Evolutionary conservation across 2,329 filamentous ascomycete species (phyloP).

Genomic region (Nigrospora sphaerica): DNA sequence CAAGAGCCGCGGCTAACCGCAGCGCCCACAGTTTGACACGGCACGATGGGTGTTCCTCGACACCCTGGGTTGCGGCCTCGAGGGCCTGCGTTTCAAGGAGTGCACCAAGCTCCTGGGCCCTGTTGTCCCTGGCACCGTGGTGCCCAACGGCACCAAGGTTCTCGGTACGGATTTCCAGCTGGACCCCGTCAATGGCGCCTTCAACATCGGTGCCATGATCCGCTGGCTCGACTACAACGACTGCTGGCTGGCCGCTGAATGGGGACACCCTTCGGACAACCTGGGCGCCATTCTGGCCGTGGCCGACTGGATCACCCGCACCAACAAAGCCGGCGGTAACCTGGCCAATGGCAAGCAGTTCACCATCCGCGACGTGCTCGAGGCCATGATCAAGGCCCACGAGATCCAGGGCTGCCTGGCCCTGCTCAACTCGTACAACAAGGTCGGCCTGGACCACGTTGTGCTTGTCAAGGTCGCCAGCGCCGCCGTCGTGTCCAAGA

Average conservation of each 20-base stretch:
- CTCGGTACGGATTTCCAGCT: constrained; percentile 90
- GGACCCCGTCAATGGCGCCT: constrained; percentile 90
- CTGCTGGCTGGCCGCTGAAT: constrained; percentile 98
- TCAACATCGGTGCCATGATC: constrained; percentile 99
- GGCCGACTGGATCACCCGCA: constrained; percentile 94
- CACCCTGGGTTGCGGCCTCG: constrained; percentile 91
- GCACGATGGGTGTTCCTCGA: constrained; percentile 95
- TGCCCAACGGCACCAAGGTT: constrained; percentile 87
- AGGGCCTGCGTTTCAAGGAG: constrained; percentile 91
- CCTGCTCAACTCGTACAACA: constrained; percentile 97
- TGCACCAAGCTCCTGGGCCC: constrained; percentile 93
- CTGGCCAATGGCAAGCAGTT: constrained; percentile 82
- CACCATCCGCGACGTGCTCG: constrained; percentile 83
- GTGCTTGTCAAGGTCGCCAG: constrained; percentile 97
- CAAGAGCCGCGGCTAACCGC: constrained; percentile 19
- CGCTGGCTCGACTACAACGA: constrained; percentile 99
- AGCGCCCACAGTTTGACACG: constrained; percentile 68
- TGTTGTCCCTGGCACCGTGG: constrained; percentile 79
- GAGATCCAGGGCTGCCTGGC: constrained; percentile 98
- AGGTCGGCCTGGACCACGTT: constrained; percentile 95
- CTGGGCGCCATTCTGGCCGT: constrained; percentile 93
- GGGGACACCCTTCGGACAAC: constrained; percentile 98
- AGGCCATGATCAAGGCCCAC: constrained; percentile 98
- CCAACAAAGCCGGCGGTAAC: constrained; percentile 69
- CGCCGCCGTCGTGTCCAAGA: constrained; percentile 87